Evolutionary conservation across 2,329 filamentous ascomycete genomes (phyloP), one percentile per base, ranked within the genome.

Genomic region (Fusarium penzigii): DNA sequence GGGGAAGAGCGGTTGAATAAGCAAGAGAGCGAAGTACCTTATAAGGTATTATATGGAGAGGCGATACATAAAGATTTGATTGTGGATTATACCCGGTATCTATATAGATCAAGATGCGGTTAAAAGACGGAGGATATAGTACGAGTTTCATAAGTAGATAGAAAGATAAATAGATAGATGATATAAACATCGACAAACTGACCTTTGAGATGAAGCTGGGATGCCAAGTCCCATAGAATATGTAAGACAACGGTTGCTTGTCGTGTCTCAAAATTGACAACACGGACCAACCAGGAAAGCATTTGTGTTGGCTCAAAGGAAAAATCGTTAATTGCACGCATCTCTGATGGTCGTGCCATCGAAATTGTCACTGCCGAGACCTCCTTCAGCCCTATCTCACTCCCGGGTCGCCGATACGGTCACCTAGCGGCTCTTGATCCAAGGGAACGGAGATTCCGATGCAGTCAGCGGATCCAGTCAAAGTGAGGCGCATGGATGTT

Each of bases 61-160:
- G 39, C 20, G 39, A 46, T 20, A 39, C 16, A 39, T 34, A 36
- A 17, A 41, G 29, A 16, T 40, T 13, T 32, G 13, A 41, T 40
- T 52, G 51, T 51, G 55, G 51, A 56, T 65, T 61, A 63, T 65
- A 61, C 62, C 59, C 59, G 51, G 61, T 59, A 55, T 17, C 41
- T 65, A 58, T 49, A 55, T 41, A 60, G 60, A 57, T 45, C 51
- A 34, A 52, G 25, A 42, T 41, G 48, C 36, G 44, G 46, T 39
- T 36, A 43, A 50, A 46, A 48, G 25, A 25, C 38, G 20, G 41
- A 9, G 32, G 47, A 55, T 11, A 25, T 11, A 25, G 20, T 25
- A 25, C 7, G 20, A 25, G 20, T 25, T 25, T 25, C 20, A 4
- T 7, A 25, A 7, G 20, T 25, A 25, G 20, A 25, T 25, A 25